Evolutionary conservation across 108 stramenopile genomes (phyloP).

Genomic region (Pseudonitzschia pungens): DNA sequence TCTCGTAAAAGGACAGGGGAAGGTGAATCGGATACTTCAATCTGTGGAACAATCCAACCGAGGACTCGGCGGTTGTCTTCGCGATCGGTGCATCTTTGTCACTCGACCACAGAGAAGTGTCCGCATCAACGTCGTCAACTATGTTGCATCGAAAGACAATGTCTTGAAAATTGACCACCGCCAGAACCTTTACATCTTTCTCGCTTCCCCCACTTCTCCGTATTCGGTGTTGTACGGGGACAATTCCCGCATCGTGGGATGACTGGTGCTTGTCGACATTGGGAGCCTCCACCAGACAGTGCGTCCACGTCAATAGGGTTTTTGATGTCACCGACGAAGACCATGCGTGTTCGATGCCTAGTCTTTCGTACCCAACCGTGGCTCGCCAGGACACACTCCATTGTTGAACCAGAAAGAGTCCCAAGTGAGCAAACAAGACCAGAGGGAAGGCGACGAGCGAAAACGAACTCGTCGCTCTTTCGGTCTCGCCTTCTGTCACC

Average conservation of each 20-base stretch:
- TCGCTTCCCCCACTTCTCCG: background rate
- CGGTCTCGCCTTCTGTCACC: background rate
- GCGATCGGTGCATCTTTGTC: background rate
- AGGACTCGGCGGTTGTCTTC: background rate
- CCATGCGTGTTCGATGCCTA: background rate
- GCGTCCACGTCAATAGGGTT: slow-evolving; percentile 25
- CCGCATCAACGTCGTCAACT: slow-evolving; percentile 22
- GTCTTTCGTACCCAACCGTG: slow-evolving; percentile 38
- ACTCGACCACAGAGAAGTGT: slow-evolving; percentile 35
- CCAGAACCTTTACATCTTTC: slow-evolving; percentile 13
- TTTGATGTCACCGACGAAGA: slow-evolving; percentile 41
- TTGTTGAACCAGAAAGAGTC: slow-evolving; percentile 44
- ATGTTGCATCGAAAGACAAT: slow-evolving; percentile 41
- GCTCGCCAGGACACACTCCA: slow-evolving; percentile 55
- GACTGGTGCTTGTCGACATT: slow-evolving; percentile 31
- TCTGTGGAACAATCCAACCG: slow-evolving; percentile 51
- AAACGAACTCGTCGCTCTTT: background rate
- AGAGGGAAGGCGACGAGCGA: slow-evolving; percentile 29
- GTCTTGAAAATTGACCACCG: slow-evolving; percentile 43
- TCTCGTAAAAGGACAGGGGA: slow-evolving; percentile 60
- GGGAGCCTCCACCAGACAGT: slow-evolving; percentile 41
- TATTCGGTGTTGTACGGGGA: background rate
- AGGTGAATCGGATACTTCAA: slow-evolving; percentile 64
- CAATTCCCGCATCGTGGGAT: slow-evolving; percentile 29
- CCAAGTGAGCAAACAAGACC: slow-evolving; percentile 23